Conservation (phyloP, 495 filamentous ascomycete species). For the Cryomyces antarcticus region DNA sequence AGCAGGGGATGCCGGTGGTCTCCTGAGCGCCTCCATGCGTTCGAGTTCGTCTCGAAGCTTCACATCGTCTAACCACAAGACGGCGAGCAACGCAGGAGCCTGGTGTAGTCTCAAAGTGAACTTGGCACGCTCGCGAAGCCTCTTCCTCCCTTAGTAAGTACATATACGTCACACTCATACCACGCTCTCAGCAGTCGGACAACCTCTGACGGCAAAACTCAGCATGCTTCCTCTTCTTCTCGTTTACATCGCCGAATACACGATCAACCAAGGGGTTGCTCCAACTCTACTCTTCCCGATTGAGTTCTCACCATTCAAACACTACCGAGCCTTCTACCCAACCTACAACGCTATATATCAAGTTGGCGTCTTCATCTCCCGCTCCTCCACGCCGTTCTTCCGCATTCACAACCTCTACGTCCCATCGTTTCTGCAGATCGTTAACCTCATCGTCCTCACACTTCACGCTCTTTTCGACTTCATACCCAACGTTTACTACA, state of each 20-base stretch:
- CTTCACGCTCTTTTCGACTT: slow-evolving; percentile 58
- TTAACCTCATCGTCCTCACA: slow-evolving; percentile 55
- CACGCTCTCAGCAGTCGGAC: neutral
- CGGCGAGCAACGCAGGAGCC: neutral
- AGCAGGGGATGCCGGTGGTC: slow-evolving; percentile 13
- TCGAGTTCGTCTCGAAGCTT: slow-evolving; percentile 6
- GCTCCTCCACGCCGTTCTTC: slow-evolving; percentile 72
- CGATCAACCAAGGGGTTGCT: slow-evolving; percentile 82
- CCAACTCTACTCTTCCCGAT: slow-evolving; percentile 81
- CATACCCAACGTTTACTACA: slow-evolving; percentile 60
- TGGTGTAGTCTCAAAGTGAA: slow-evolving; percentile 27
- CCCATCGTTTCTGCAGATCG: slow-evolving; percentile 63
- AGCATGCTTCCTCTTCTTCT: slow-evolving; percentile 82
- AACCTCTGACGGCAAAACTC: slow-evolving; percentile 5
- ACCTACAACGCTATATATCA: slow-evolving; percentile 87
- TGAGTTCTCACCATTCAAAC: slow-evolving; percentile 46
- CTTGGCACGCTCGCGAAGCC: slow-evolving; percentile 27
- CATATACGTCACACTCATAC: neutral
- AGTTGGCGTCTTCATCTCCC: slow-evolving; percentile 79
- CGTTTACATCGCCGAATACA: slow-evolving; percentile 90
- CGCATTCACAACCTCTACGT: slow-evolving; percentile 63
- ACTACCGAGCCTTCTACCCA: slow-evolving; percentile 82
- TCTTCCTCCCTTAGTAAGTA: slow-evolving; percentile 50
- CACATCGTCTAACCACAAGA: neutral
- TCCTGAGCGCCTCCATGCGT: slow-evolving; percentile 18